Base-by-base conservation (phyloP, 2,329 filamentous ascomycete species). In the Parasarocladium wereldwijsianum region DNA sequence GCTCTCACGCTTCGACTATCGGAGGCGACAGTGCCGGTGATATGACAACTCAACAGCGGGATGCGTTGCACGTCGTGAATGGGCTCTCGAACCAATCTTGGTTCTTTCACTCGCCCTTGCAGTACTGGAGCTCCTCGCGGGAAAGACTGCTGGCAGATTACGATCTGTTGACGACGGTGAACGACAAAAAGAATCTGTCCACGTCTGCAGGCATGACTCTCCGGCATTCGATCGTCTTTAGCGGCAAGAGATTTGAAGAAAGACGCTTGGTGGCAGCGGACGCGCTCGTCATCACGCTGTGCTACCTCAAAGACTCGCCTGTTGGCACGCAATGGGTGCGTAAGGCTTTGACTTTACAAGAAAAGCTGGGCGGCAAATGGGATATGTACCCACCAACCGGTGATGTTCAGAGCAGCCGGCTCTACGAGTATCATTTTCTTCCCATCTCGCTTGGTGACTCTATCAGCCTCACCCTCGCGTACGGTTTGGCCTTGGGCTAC, bases 61-160 rank as follows among this genome's bases (percentile, higher is more conserved):
- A 76, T 43, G 47, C 60, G 7, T 57, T 70, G 16, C 71, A 76
- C 43, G 62, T 70, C 30, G 56, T 62, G 39, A 74, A 76, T 42
- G 70, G 69, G 10, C 49, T 72, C 19, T 70, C 62, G 4, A 66
- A 71, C 38, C 55, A 72, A 40, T 71, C 71, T 4, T 84, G 78
- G 78, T 80, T 81, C 40, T 81, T 81, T 44, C 79, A 86, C 42
- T 86, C 81, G n/a, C 80, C 81, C 2, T 54, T 87, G 32, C 74
- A 83, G 50, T 86, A 85, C 50, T 87, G 81, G 81, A 66, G 72
- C 35, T 79, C 75, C 45, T 79, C 63, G n/a, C 44, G 57, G 5
- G 60, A 67, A 2, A 52, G 51, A 6, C 67, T 87, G 29, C 47
- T 65, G 16, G 47, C 52, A 11, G 81, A 87, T 42, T 32, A 48